phyloP scores from a whole-genome alignment of 139 green algal species.

The Chlorella sorokiniana region DNA sequence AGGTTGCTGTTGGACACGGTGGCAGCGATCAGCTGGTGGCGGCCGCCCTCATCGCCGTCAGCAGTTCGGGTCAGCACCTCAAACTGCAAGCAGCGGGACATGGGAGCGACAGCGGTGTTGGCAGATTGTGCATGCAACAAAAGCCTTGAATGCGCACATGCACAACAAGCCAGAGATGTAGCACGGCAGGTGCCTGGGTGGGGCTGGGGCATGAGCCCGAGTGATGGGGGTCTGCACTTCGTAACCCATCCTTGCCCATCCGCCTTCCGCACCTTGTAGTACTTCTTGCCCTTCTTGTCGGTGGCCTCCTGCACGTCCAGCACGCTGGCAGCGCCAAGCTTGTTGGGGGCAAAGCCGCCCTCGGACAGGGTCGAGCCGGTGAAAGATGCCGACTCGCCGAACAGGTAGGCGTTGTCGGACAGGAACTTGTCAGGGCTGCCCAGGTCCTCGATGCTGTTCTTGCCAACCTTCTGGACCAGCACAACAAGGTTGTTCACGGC shows the following conservation, averaged over 20 bases:
- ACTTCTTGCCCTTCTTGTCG: conserved; percentile 95
- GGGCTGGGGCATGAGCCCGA: background rate
- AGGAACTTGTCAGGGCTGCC: conserved; percentile 91
- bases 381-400: conserved; percentile 72
- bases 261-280: conserved; percentile 80
- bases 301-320: conserved; percentile 79
- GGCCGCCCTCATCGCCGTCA: conserved; percentile 96
- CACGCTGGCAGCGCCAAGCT: conserved; percentile 81
- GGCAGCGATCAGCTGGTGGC: conserved; percentile 94
- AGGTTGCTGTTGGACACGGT: conserved; percentile 88
- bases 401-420: conserved; percentile 73
- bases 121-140: no score
- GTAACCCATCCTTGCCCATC: background rate
- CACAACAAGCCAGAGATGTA: no score
- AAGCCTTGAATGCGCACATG: no score
- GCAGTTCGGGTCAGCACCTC: conserved; percentile 83
- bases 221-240: no score
- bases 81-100: conserved; percentile 41
- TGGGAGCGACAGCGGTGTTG: background rate
- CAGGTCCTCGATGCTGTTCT: conserved; percentile 83
- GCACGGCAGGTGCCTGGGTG: no score
- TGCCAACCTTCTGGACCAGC: conserved; percentile 71
- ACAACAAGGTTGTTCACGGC: conserved; percentile 91
- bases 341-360: conserved; percentile 91
- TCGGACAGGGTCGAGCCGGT: conserved; percentile 82